phyloP scores from a whole-genome alignment of 2,329 filamentous ascomycete species.

The Penicillium brasilianum region DNA sequence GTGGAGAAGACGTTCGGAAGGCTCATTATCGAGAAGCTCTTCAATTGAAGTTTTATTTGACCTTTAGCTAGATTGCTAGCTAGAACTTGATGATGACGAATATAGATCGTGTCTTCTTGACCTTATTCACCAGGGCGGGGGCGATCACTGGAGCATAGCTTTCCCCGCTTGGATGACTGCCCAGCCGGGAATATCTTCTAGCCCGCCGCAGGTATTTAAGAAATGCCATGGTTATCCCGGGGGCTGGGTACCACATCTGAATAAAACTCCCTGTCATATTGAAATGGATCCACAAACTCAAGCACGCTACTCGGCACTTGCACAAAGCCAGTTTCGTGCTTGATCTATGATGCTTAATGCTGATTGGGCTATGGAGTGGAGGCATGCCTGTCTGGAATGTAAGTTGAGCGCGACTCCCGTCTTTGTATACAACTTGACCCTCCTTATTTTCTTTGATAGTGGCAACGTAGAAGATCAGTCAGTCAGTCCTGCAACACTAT shows the following conservation, averaged over 20 bases:
- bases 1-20: slow-evolving; percentile 70
- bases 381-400: slow-evolving; percentile 11
- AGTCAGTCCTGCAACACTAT: not conserved
- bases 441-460: not conserved
- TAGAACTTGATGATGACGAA: slow-evolving; percentile 5
- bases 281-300: slow-evolving; percentile 3
- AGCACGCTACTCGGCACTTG: not conserved
- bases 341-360: not conserved
- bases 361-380: slow-evolving; percentile 1
- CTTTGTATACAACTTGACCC: not conserved
- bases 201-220: not conserved
- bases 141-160: not conserved
- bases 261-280: slow-evolving; percentile 16
- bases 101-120: not conserved
- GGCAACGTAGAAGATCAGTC: not conserved
- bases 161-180: not conserved
- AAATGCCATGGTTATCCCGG: not conserved
- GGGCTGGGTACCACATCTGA: not conserved
- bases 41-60: slow-evolving; percentile 4
- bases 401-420: not conserved
- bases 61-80: not conserved
- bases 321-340: slow-evolving; percentile 7
- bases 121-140: not conserved
- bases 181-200: not conserved
- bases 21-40: slow-evolving; percentile 59